Evolutionary conservation across 2,329 filamentous ascomycete species (phyloP).

Genomic region (Ustulina deusta): DNA sequence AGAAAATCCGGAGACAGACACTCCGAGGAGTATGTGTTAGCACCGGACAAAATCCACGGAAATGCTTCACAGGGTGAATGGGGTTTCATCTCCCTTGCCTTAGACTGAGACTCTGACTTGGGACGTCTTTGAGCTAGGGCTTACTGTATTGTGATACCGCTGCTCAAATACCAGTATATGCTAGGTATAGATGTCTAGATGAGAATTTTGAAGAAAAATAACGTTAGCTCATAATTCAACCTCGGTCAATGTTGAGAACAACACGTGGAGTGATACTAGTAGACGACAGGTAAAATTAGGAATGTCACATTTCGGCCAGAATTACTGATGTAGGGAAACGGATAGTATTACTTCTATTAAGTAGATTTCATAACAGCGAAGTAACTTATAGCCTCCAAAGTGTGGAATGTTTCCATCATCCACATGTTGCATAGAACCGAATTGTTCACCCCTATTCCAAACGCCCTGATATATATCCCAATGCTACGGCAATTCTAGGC

Average conservation of each 20-base stretch:
- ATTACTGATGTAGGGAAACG: neutral
- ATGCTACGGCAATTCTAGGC: neutral
- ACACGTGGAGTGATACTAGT: too few relatives aligned
- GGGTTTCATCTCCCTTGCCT: neutral
- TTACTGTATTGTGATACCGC: neutral
- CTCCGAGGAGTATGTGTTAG: neutral
- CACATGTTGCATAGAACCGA: neutral
- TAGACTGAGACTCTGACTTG: neutral
- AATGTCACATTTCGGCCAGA: too few relatives aligned
- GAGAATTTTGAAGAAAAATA: too few relatives aligned
- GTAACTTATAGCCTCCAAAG: neutral
- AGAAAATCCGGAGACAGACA: neutral
- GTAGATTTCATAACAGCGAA: neutral
- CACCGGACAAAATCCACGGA: neutral
- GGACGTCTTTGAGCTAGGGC: neutral
- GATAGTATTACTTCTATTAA: constrained; percentile 22
- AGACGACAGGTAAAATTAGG: too few relatives aligned
- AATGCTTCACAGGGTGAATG: neutral
- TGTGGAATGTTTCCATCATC: neutral
- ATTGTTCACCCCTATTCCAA: constrained; percentile 5
- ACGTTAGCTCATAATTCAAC: too few relatives aligned
- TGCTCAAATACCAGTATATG: neutral
- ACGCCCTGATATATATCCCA: constrained; percentile 24
- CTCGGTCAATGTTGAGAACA: too few relatives aligned
- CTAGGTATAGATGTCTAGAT: too few relatives aligned